A percentile compares a stretch with the other conserved stretches of the same genome.
phyloP scores from a whole-genome alignment of 2,329 filamentous ascomycete species.

The Hortaea werneckii region DNA sequence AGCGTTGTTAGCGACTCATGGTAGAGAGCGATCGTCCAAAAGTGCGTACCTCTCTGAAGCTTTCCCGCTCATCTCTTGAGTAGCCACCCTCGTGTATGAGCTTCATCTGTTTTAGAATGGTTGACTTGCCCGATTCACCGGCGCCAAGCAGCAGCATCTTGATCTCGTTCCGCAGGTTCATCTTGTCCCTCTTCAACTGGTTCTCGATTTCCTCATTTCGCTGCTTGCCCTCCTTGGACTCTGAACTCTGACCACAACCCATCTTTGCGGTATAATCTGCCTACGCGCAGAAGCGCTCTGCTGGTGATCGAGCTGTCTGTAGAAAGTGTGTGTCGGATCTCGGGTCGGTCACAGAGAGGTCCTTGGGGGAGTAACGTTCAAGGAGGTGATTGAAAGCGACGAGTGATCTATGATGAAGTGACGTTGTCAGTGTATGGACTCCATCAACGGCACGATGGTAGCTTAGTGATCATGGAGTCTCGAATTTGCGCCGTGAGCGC shows the following conservation, averaged over 20 bases:
- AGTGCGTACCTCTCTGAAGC: constrained; percentile 48
- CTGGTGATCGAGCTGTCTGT: no score
- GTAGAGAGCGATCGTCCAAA: background rate
- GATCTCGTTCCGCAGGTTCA: constrained; percentile 99
- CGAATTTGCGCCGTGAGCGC: no score
- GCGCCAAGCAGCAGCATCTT: constrained; percentile 99
- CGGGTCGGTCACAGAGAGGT: no score
- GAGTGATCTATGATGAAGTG: no score
- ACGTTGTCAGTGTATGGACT: no score
- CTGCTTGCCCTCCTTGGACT: constrained; percentile 99
- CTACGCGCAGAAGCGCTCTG: background rate
- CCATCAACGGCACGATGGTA: no score
- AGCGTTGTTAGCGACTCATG: constrained; percentile 1
- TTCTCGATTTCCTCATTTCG: constrained; percentile 99
- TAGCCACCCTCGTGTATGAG: constrained; percentile 98
- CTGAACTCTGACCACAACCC: constrained; percentile 99
- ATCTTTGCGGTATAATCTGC: constrained; percentile 52
- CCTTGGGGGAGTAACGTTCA: no score
- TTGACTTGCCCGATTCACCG: constrained; percentile 95
- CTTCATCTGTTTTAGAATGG: constrained; percentile 96
- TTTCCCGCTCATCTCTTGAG: constrained; percentile 73
- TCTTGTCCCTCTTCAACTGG: constrained; percentile 94
- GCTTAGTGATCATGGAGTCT: no score
- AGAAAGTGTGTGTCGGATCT: background rate
- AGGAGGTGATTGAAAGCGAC: no score